phyloP scores from a whole-genome alignment of 2,329 filamentous ascomycete species.

The Claviceps quebecensis region DNA sequence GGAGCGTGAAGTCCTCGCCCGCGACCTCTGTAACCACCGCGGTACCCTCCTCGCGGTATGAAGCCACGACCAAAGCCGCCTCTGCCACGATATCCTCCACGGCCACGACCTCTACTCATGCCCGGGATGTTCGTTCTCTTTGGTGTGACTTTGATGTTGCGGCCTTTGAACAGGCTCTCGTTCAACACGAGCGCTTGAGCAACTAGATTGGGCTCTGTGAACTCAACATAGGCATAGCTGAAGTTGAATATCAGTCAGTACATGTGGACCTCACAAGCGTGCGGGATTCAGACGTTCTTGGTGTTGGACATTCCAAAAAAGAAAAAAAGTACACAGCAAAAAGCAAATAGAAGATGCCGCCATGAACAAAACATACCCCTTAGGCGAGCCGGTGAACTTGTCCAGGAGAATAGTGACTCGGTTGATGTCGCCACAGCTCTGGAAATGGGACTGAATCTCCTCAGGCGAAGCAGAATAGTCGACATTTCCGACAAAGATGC shows the following conservation, averaged over 20 bases:
- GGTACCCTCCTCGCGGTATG: constrained; percentile 44
- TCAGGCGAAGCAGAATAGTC: constrained; percentile 95
- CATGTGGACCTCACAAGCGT: background rate
- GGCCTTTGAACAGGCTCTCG: constrained; percentile 87
- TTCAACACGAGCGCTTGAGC: constrained; percentile 89
- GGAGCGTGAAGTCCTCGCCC: constrained; percentile 46
- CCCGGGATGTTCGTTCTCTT: constrained; percentile 96
- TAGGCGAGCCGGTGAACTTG: constrained; percentile 98
- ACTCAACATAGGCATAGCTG: constrained; percentile 98
- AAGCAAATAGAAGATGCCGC: too few relatives aligned
- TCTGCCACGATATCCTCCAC: constrained; percentile 37
- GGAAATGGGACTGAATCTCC: constrained; percentile 93
- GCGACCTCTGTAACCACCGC: constrained; percentile 53
- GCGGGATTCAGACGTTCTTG: too few relatives aligned
- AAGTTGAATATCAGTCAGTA: background rate
- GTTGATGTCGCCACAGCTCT: constrained; percentile 94
- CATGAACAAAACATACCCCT: constrained; percentile 49
- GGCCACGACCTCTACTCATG: constrained; percentile 68
- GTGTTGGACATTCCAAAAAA: background rate
- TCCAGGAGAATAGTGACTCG: constrained; percentile 93
- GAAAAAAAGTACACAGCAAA: background rate
- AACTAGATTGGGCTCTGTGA: constrained; percentile 84
- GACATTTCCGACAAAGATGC: constrained; percentile 96
- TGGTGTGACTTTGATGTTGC: constrained; percentile 86
- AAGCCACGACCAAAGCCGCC: constrained; percentile 41